Base-by-base conservation (phyloP, 140 eudicot species). In the Flaveria floridana region DNA sequence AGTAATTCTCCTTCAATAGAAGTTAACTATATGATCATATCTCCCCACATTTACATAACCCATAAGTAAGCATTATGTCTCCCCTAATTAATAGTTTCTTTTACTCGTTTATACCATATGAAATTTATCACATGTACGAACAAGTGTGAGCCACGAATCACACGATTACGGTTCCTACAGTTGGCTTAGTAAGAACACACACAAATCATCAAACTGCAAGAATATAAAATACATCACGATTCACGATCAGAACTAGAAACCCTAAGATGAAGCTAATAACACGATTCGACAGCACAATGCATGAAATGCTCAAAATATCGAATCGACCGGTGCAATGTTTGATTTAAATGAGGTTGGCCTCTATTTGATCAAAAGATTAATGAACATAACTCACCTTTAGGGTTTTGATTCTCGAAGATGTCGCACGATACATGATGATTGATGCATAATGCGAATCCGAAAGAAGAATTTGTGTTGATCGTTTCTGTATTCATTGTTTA, bases 371-470 rank as follows among this genome's bases (percentile, higher is more conserved):
- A 59, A 59, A 52, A 18, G 72, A 68, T 61, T 39, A n/a, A 37
- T 61, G 62, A 69, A 57, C n/a, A 59, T 41, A 7, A 39, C 78
- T 5, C 34, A 86, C 96, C 95, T 88, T 85, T 73, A 91, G 86
- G 79, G 89, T 78, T 76, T 84, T 78, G 63, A 86, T 81, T 26
- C 91, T 86, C 26, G 96, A 84, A 72, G 89, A 74, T 59, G 88
- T 84, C 7, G 85, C 72, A 50, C 97, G 82, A 70, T 88, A 88
- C 97, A 88, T 91, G 84, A 52, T 70, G 84, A 63, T 47, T 30
- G 79, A 72, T 65, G 30, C 69, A 26, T 39, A 51, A 28, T 20
- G 34, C 34, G 63, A 64, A 16, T 52, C 7, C 16, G 7, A 14
- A 50, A 6, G 18, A 20, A 1, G 20, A 37, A 76, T 8, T 39